Evolutionary conservation across 495 filamentous ascomycete species (phyloP), one percentile per base, ranked within the genome.

Genomic region (Neurospora discreta): DNA sequence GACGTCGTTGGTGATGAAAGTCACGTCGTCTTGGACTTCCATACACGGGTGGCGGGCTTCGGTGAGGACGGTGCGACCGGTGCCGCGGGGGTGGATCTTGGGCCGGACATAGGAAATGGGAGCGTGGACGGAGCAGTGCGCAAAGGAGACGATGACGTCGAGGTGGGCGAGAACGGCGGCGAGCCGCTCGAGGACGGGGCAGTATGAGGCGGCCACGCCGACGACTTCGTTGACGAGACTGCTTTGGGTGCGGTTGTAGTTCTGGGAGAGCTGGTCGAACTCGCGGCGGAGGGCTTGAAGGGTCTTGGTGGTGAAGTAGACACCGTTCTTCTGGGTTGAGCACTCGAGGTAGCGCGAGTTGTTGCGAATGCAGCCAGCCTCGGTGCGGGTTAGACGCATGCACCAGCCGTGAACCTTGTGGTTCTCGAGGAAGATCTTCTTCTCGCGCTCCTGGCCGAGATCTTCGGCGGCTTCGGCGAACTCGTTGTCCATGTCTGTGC

Each of bases 1-100:
- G 38, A 98, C 95, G 73, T 99, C 95, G 77, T 99, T 99, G 70
- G 94, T 98, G 80, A 99, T 98, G 83, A 99, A 99, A 69, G 93
- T 92, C 52, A 99, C 89, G 77, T 98, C 96, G 75, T 99, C 95
- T 80, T 99, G 95, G 92, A 97, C 93, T 79, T 99, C 95, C 93
- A 99, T 94, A 80, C 95, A 99, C 1, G 95, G 96, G 79, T 99
- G 95, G 10, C 96, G 91, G 4, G 95, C 95, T 78, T 97, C 95
- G 77, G 90, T 94, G 20, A 99, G 86, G 26, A 97, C 84, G 0
- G 95, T 98, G 71, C 93, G 89, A n/a, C 95, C 95, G 69, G 91
- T 87, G 30, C 95, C 95, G 39, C 95, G 92, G 5, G 91, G 86
- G 78, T 99, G 95, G 84, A 99, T 93, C 79, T 88, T 96, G 0